Base-by-base conservation (phyloP, 2,329 filamentous ascomycete species). In the Incumbomyces delicatus region DNA sequence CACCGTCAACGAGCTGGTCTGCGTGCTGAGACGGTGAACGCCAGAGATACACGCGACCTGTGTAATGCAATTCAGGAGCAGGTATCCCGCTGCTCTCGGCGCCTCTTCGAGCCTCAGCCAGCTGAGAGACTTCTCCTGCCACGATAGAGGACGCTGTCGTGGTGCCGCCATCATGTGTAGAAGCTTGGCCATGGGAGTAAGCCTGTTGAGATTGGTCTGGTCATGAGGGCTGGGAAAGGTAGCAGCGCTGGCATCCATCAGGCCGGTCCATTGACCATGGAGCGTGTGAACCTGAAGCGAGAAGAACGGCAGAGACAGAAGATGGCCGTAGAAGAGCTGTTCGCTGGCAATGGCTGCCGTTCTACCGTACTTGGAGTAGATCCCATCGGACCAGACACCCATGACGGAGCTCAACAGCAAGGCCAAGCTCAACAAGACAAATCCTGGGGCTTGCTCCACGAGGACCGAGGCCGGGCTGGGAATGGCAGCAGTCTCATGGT, bases 31-130 rank as follows among this genome's bases (percentile, higher is more conserved):
- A n/a, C 95, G 76, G 57, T 96, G 96, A 48, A 98, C 92, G 1
- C 92, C 92, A 2, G 89, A 85, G 53, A 98, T 96, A 64, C 92
- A 98, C 18, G 88, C 78, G 59, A 95, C 87, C 65, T 98, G 92
- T 2, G 92, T 96, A 41, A 94, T 62, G 0, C 94, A 87, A 56
- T 72, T 70, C 52, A 71, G 55, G 7, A 66, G 27, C 40, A 72
- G 60, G 33, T 66, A 66, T 10, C 64, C 52, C 3, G 67, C 32
- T 6, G 55, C 50, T 11, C 43, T 53, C 41, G 65, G 63, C 18
- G 63, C 57, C 2, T 66, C 63, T 18, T 51, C 32, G 3, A 34
- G n/a, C 14, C 17, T 34, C 7, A 38, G 37, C 39, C 30, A 33
- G 14, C 10, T 6, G 13, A 39, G 27, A 6, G 37, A 20, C 16